A percentile compares a stretch with the other conserved stretches of the same genome.
phyloP scores from a whole-genome alignment of 176 grass and related monocot species.

The Lolium perenne region DNA sequence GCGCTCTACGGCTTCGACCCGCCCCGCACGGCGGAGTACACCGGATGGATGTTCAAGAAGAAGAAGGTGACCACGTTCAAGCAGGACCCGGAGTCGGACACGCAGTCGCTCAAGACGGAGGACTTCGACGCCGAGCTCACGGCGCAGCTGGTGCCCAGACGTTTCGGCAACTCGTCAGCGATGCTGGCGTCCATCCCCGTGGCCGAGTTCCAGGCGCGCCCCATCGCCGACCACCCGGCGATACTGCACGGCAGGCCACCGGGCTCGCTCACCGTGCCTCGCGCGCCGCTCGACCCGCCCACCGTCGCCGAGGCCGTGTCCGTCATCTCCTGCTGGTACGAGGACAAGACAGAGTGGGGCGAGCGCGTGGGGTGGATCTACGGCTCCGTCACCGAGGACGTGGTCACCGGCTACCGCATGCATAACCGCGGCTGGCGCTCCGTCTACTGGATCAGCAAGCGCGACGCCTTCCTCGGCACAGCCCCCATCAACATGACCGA shows the following conservation, averaged over 20 bases:
- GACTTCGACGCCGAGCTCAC: constrained; percentile 85
- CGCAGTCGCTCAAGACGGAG: constrained; percentile 57
- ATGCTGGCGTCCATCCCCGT: constrained; percentile 84
- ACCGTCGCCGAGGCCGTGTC: constrained; percentile 92
- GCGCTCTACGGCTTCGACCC: constrained; percentile 97
- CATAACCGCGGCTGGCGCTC: constrained; percentile 98
- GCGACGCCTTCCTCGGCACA: constrained; percentile 93
- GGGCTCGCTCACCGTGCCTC: constrained; percentile 68
- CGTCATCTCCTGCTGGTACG: constrained; percentile 93
- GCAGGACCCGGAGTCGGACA: constrained; percentile 62
- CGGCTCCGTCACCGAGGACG: constrained; percentile 94
- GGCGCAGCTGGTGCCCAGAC: constrained; percentile 61
- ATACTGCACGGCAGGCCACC: constrained; percentile 71
- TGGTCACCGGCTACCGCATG: constrained; percentile 95
- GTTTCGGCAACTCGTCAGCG: constrained; percentile 88
- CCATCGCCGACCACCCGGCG: constrained; percentile 81
- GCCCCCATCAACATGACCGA: constrained; percentile 96
- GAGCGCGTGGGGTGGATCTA: constrained; percentile 99
- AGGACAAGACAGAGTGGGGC: constrained; percentile 99
- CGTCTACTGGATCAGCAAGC: constrained; percentile 89
- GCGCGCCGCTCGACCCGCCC: constrained; percentile 72
- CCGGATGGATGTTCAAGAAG: constrained; percentile 66
- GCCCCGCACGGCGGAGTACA: constrained; percentile 78
- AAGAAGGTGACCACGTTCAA: constrained; percentile 57
- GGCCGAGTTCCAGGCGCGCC: constrained; percentile 89